Evolutionary conservation across 495 filamentous ascomycete genomes (phyloP).

Genomic region (Lentithecium fluviatile): DNA sequence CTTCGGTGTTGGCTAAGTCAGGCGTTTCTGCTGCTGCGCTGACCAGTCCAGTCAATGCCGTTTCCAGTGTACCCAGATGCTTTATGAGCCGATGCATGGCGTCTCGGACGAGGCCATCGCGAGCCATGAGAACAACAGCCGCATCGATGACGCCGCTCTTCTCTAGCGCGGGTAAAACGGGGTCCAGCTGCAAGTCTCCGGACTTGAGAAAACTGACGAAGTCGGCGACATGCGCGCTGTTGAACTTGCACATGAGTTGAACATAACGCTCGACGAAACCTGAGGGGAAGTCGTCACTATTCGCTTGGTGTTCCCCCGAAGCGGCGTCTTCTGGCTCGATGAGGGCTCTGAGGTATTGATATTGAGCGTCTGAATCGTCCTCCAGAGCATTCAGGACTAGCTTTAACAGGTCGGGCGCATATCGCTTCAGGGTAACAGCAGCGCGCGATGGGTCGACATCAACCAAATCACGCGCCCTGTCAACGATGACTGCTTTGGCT

Average conservation of each 20-base stretch:
- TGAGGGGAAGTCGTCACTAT: conserved; percentile 41
- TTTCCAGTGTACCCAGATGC: conserved; percentile 76
- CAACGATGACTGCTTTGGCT: conserved; percentile 67
- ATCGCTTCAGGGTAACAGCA: conserved; percentile 65
- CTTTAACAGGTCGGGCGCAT: conserved; percentile 70
- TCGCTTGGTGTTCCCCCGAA: conserved; percentile 43
- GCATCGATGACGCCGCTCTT: conserved; percentile 87
- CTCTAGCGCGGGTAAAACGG: conserved; percentile 84
- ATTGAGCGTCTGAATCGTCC: conserved; percentile 64
- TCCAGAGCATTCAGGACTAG: conserved; percentile 64
- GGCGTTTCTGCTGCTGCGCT: conserved; percentile 53
- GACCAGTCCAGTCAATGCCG: conserved; percentile 72
- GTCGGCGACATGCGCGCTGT: conserved; percentile 76
- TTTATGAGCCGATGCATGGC: conserved; percentile 81
- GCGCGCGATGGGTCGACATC: conserved; percentile 65
- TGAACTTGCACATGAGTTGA: conserved; percentile 81
- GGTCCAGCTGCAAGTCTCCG: conserved; percentile 75
- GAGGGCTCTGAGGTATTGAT: conserved; percentile 72
- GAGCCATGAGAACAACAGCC: conserved; percentile 83
- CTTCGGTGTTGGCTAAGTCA: conserved; percentile 54
- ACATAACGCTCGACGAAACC: conserved; percentile 81
- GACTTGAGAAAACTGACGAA: conserved; percentile 79
- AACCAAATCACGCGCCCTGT: conserved; percentile 66
- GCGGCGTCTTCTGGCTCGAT: conserved; percentile 64
- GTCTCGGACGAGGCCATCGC: conserved; percentile 78